Evolutionary conservation across 768 basidiomycete genomes (phyloP), one percentile per base, ranked within the genome.

Genomic region (Leccinum variicolor): DNA sequence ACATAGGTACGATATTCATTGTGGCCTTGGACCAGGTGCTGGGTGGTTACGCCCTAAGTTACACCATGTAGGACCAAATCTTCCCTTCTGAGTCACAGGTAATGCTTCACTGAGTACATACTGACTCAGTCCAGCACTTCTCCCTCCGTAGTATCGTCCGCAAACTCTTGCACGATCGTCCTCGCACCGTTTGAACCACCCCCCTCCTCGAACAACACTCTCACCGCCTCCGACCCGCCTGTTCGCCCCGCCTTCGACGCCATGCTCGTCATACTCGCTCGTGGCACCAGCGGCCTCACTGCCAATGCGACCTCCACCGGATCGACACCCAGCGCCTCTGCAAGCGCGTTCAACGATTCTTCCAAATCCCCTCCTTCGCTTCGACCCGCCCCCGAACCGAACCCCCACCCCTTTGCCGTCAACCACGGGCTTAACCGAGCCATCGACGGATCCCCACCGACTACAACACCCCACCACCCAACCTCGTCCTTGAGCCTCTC

Each of bases 231-330:
- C 3, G 75, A 77, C 5, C 70, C 62, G 1, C 78, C 78, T 0
- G 81, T 81, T 65, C 81, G 79, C 51, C 74, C 73, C 29, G 76
- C 77, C 15, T 55, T 58, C 5, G 36, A 59, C 2, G 79, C 78
- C 5, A 86, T 70, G 1, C 82, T 84, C 9, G 83, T 80, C 52
- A 88, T 67, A 36, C 81, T 84, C 7, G 82, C 84, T 10, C 81
- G 80, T 1, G 87, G 84, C 10, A 88, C 80, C 59, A 84, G 70
- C 29, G 83, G 76, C 60, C 78, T 77, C 50, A 90, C 83, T 1
- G 87, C 89, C 17, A 75, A 76, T 3, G 88, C 86, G 1, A 90
- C 73, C 36, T 86, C 83, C 41, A 74, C 72, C 15, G 84, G 76
- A 0, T 82, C 79, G 64, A 90, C 79, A 1, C 86, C 89, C 29